Conservation (phyloP, 495 filamentous ascomycete genomes). For the Hyaloscypha hepaticicola region DNA sequence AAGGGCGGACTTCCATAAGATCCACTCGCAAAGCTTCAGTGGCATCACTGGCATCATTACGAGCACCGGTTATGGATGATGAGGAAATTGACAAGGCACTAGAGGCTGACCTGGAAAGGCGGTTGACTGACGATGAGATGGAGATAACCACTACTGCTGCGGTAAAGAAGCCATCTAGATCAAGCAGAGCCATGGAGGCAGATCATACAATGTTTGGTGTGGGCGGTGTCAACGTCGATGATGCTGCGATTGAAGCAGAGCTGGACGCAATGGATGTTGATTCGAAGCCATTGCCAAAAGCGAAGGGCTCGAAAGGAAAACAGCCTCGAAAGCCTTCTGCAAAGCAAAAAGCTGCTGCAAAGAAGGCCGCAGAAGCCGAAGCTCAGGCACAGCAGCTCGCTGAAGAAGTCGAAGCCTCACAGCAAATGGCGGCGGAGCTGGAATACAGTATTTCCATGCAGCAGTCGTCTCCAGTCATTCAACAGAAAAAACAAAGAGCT, state of each 20-base stretch:
- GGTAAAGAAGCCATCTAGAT: conserved; percentile 10
- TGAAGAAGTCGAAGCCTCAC: conserved; percentile 35
- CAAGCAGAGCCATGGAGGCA: conserved; percentile 18
- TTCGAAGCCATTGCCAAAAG: conserved; percentile 38
- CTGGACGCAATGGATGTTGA: conserved; percentile 44
- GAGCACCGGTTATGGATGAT: conserved; percentile 52
- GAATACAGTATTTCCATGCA: conserved; percentile 41
- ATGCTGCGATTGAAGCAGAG: conserved; percentile 46
- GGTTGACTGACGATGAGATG: conserved; percentile 55
- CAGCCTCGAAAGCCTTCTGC: conserved; percentile 26
- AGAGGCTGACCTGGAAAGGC: conserved; percentile 63
- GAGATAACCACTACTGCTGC: conserved; percentile 3
- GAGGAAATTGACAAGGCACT: conserved; percentile 69
- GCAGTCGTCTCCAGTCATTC: conserved; percentile 37
- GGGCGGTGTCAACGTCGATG: conserved; percentile 39
- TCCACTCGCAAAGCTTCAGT: conserved; percentile 42
- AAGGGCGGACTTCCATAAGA: conserved; percentile 28
- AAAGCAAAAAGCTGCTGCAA: conserved; percentile 27
- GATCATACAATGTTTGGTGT: conserved; percentile 46
- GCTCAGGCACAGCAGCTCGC: conserved; percentile 32
- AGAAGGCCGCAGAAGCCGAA: conserved; percentile 34
- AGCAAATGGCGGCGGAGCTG: conserved; percentile 37
- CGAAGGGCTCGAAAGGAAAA: conserved; percentile 36
- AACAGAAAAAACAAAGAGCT: conserved; percentile 29
- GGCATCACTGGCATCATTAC: conserved; percentile 52